Base-by-base conservation (phyloP, 1,139 yeast species). In the Taphrina populina region DNA sequence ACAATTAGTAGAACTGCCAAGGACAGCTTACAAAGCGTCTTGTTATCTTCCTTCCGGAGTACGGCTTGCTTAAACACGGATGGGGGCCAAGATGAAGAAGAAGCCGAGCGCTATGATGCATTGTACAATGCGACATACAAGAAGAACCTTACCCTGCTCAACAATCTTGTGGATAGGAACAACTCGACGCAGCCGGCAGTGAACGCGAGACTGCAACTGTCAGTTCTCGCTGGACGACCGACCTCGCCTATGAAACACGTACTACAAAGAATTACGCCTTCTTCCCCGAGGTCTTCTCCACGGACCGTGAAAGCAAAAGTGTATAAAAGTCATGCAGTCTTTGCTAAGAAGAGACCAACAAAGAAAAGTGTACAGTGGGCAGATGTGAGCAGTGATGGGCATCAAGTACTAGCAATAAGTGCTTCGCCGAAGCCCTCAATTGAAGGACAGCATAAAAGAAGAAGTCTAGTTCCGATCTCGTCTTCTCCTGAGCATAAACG, bases 301-400 rank as follows among this genome's bases (percentile, higher is more conserved):
- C 33, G 54, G 8, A 24, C 36, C 21, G 29, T 49, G 4, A 33
- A 46, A 3, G 35, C 33, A 3, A 40, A 34, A 10, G 46, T 27
- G 3, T 20, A 39, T 8, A 49, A 49, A 24, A 32, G 46, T 6
- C 54, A 49, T n/a, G 24, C 54, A 2, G 41, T 49, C 32, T 49
- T 49, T 20, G 39, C 45, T 15, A 49, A 49, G 39, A 49, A 49
- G 46, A 49, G 39, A 26, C 17, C 33, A 4, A 11, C 20, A 13
- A 49, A 49, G 39, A 49, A 49, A 33, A 49, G 46, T 21, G 54
- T 49, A 7, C 54, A 41, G 11, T 49, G 54, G 54, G 54, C 46
- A 7, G 54, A 49, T 10, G 40, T 27, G 11, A 36, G 27, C 6
- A 36, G 8, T 17, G 40, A 20, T 2, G 10, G 29, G 17, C 11